Evolutionary conservation across 148 eudicot genomes (phyloP).

Genomic region (Rhododendron mucronatum): DNA sequence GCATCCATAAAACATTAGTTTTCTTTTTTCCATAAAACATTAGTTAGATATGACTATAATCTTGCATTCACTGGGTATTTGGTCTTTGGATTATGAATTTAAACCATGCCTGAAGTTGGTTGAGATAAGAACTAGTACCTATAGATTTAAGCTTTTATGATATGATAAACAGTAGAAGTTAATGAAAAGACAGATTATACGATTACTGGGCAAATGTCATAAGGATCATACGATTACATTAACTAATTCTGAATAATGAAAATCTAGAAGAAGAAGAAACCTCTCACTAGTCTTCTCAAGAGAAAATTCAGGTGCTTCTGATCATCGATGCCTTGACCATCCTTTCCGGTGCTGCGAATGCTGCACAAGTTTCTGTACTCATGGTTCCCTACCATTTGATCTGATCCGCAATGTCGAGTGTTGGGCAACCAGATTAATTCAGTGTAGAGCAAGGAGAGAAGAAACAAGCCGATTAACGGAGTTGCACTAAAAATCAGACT

Average conservation of each 20-base stretch:
- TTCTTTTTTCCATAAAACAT: no score
- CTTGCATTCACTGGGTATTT: neutral
- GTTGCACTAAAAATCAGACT: neutral
- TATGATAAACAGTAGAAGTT: neutral
- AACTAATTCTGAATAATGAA: neutral
- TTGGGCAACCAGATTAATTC: no score
- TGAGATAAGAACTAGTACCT: neutral
- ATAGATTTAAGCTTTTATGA: neutral
- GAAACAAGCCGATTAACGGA: neutral
- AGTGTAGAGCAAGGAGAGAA: slow-evolving; percentile 13
- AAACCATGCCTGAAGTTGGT: neutral
- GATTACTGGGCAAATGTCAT: no score
- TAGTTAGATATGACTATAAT: neutral
- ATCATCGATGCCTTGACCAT: neutral
- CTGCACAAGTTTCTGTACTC: neutral
- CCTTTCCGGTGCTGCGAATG: neutral
- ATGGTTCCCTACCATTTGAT: neutral
- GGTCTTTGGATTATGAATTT: neutral
- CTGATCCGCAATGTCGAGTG: no score
- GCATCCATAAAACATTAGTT: neutral
- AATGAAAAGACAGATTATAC: neutral
- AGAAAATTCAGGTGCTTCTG: neutral
- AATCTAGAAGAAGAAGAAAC: neutral
- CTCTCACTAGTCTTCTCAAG: slow-evolving; percentile 24
- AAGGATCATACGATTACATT: no score